phyloP scores from a whole-genome alignment of 1,284 basidiomycete species.

The Puccinia hordei region DNA sequence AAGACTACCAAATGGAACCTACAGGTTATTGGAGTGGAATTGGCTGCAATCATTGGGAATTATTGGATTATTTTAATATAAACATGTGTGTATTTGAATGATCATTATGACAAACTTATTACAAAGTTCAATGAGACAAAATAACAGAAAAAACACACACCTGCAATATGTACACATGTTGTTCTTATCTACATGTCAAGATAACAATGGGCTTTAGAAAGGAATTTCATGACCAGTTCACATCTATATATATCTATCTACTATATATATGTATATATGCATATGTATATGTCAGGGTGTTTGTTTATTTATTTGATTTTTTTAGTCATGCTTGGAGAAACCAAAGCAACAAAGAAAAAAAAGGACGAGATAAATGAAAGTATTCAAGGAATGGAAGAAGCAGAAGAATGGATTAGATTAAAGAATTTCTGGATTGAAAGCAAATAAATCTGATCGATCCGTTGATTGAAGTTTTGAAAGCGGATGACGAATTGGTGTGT shows the following conservation, averaged over 20 bases:
- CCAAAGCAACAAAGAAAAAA: neutral
- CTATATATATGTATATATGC: neutral
- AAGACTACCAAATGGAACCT: no score
- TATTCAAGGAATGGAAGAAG: conserved; percentile 6
- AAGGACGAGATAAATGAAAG: neutral
- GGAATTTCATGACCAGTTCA: neutral
- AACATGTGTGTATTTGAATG: no score
- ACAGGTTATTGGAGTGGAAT: no score
- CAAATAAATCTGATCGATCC: neutral
- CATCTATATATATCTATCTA: neutral
- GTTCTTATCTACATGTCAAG: neutral
- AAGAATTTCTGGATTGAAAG: conserved; percentile 15
- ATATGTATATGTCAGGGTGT: neutral
- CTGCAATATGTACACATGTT: neutral
- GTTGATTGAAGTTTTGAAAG: conserved; percentile 5
- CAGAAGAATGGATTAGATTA: conserved; percentile 13
- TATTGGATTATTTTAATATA: no score
- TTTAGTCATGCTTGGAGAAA: no score
- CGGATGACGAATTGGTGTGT: conserved; percentile 4
- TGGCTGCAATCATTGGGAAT: no score
- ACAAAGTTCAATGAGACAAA: neutral
- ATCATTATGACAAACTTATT: neutral
- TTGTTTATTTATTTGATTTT: no score
- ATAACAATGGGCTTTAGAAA: neutral
- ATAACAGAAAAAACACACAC: neutral